Evolutionary conservation across 352 stramenopile genomes (phyloP), one percentile per base, ranked within the genome.

Genomic region (Globisporangium heterothallicum): DNA sequence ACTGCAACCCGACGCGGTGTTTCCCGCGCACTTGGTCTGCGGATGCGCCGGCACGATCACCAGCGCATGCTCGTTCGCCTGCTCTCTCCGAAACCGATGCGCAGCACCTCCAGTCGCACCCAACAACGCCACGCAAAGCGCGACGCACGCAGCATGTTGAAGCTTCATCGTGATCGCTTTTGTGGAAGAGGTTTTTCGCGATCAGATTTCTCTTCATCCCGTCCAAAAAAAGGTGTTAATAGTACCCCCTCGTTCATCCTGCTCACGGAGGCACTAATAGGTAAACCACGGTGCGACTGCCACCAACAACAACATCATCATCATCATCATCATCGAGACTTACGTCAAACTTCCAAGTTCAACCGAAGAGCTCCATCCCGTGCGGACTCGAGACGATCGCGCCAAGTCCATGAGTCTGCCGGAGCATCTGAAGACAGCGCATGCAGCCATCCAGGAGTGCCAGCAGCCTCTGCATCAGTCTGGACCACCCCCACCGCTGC

Each of bases 381-480:
- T 46, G 25, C 26, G 27, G 32, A n/a, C n/a, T n/a, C n/a, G n/a
- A n/a, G n/a, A n/a, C n/a, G n/a, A n/a, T n/a, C n/a, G n/a, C n/a
- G n/a, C n/a, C n/a, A n/a, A n/a, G n/a, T n/a, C n/a, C 34, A 35
- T 1, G 2, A 76, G 45, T 21, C 56, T 63, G 57, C 57, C 67
- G 24, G 54, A 61, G 25, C 74, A 88, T 42, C 49, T 73, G 6
- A 49, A 74, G 25, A 56, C 61, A 44, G 62, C 67, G 32, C 58
- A 62, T 9, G 49, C 50, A 13, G 78, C 78, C 30, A 59, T 80
- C 8, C 64, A 63, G 9, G 67, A 83, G 22, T 72, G 56, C 24
- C 49, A 58, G 7, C 42, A 50, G 22, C 32, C 32, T 38, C 32
- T 16, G 32, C 35, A 18, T 40, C 30, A 46, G 13, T 2, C 16